phyloP scores from a whole-genome alignment of 1,139 yeast genomes.

The Pichia terricola region DNA sequence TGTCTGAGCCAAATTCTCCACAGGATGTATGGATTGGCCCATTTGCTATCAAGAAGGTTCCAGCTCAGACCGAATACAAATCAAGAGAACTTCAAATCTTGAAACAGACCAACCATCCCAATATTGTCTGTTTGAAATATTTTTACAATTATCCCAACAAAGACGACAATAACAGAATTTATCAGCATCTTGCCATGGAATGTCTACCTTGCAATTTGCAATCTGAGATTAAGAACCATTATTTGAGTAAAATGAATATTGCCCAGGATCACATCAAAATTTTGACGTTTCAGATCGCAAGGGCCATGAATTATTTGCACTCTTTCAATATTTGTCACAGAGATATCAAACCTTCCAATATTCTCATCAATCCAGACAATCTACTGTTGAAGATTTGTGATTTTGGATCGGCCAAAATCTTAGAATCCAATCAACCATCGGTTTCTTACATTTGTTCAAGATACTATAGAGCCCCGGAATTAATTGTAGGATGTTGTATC shows the following conservation, averaged over 20 bases:
- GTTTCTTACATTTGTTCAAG: constrained; percentile 75
- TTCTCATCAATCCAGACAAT: constrained; percentile 59
- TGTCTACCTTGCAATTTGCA: constrained; percentile 75
- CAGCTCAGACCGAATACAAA: constrained; percentile 79
- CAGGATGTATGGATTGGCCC: constrained; percentile 54
- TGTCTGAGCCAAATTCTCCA: constrained; percentile 16
- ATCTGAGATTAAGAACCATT: constrained; percentile 60
- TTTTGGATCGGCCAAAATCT: constrained; percentile 72
- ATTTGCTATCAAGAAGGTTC: constrained; percentile 72
- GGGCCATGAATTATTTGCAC: constrained; percentile 76
- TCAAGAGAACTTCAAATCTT: constrained; percentile 70
- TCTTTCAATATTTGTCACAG: constrained; percentile 74
- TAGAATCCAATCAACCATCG: constrained; percentile 64
- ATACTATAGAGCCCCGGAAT: constrained; percentile 76
- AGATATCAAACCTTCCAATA: constrained; percentile 75
- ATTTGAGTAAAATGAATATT: constrained; percentile 50
- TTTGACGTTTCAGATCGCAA: constrained; percentile 69
- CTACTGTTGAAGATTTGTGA: constrained; percentile 68
- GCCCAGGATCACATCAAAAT: constrained; percentile 70
- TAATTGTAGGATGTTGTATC: constrained; percentile 65
- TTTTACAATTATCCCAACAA: constrained; percentile 59
- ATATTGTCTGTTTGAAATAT: constrained; percentile 55
- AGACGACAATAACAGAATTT: constrained; percentile 49
- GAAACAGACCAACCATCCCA: constrained; percentile 68
- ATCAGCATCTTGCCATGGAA: constrained; percentile 79